A percentile compares a stretch with the other conserved stretches of the same genome.
These are phyloP conservation scores for Epichloe baconii DNA, from an alignment of 2,329 filamentous ascomycete genomes.

Conservation along the genomic window DNA sequence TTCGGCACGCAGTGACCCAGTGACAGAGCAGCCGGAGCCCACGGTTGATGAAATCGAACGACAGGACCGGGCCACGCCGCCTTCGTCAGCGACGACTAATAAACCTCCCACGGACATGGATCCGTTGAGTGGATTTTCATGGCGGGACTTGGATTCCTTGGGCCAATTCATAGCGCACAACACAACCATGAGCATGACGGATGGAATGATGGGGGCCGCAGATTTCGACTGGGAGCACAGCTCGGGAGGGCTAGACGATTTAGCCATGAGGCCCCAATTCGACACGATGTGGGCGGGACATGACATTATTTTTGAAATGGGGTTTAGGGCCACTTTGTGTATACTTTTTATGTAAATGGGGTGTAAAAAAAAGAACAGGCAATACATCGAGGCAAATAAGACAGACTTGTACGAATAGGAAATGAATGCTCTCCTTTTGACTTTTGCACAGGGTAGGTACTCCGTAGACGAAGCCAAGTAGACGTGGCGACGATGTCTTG, in stretches of 20 bases:
- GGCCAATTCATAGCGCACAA: conserved; percentile 34
- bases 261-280: conserved; percentile 10
- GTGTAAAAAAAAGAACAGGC: not conserved
- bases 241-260: conserved; percentile 9
- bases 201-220: conserved; percentile 14
- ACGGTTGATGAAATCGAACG: conserved; percentile 11
- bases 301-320: conserved; percentile 10
- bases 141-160: conserved; percentile 46
- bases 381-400: no score
- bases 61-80: not conserved
- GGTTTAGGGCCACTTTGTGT: not conserved
- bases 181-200: conserved; percentile 10
- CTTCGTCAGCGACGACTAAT: not conserved
- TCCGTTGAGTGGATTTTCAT: conserved; percentile 44
- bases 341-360: not conserved
- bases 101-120: conserved; percentile 22
- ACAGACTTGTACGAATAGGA: not conserved
- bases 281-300: conserved; percentile 11
- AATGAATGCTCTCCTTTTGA: not conserved
- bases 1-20: conserved; percentile 1
- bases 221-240: conserved; percentile 16
- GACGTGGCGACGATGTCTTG: not conserved
- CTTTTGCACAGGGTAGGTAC: no score
- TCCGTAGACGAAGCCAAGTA: no score
- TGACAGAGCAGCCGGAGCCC: conserved; percentile 14